These are phyloP conservation scores for Cutaneotrichosporon sp. DNA, from an alignment of 1,284 basidiomycete genomes.

Conservation along the genomic window DNA sequence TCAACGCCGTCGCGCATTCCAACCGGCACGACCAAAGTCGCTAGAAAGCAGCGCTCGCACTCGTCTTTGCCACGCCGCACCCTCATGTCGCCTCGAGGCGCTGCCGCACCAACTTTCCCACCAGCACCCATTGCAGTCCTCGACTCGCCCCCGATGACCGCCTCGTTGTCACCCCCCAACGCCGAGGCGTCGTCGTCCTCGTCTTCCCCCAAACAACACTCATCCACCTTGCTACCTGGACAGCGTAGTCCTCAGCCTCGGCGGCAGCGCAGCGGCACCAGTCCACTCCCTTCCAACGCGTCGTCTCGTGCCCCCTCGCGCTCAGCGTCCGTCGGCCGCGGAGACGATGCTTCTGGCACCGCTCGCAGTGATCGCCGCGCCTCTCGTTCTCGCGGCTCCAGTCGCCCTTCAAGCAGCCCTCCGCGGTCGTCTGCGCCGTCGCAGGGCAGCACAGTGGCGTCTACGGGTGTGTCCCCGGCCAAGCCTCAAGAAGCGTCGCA, in stretches of 20 bases:
- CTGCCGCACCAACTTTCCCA: too few species aligned
- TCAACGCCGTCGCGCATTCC: neutral
- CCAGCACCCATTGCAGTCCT: neutral
- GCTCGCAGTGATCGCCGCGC: neutral
- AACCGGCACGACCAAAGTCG: neutral
- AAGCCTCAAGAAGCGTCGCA: too few species aligned
- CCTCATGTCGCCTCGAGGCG: neutral
- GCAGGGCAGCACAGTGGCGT: neutral
- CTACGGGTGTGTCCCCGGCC: too few species aligned
- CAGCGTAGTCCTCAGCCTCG: neutral
- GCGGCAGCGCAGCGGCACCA: neutral
- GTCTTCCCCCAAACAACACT: neutral
- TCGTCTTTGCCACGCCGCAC: slow-evolving; percentile 6
- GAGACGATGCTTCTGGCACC: neutral
- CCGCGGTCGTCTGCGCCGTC: neutral
- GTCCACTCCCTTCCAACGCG: neutral
- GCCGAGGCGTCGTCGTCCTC: neutral
- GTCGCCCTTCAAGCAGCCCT: neutral
- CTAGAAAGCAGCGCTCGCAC: slow-evolving; percentile 6
- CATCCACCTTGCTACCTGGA: neutral
- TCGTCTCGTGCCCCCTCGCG: neutral
- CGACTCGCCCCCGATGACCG: neutral
- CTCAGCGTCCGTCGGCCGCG: neutral
- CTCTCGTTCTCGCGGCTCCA: slow-evolving; percentile 5
- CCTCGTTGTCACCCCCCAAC: neutral